These are phyloP conservation scores for Arthrobotrys megalospora DNA, from an alignment of 2,329 filamentous ascomycete genomes.

Conservation along the genomic window DNA sequence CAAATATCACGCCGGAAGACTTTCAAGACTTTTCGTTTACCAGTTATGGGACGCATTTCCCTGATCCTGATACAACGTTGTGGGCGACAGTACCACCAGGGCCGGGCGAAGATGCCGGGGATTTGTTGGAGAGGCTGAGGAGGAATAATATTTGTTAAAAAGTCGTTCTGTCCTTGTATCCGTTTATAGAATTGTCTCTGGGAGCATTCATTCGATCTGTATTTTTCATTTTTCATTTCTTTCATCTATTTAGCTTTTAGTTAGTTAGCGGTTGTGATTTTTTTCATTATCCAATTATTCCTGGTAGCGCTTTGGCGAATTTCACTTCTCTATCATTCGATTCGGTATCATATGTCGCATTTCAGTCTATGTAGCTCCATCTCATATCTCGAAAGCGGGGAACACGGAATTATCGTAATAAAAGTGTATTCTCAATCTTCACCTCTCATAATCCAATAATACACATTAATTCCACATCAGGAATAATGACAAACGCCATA, in stretches of 20 bases:
- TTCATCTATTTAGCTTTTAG: background rate
- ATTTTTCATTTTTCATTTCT: background rate
- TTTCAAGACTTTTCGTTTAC: slow-evolving; percentile 55
- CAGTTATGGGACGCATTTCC: slow-evolving; percentile 46
- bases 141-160: slow-evolving; percentile 12
- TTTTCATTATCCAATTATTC: background rate
- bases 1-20: slow-evolving; percentile 21
- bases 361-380: background rate
- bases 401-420: background rate
- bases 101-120: slow-evolving; percentile 5
- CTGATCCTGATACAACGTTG: slow-evolving; percentile 21
- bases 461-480: slow-evolving; percentile 32
- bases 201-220: background rate
- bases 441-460: slow-evolving; percentile 22
- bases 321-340: background rate
- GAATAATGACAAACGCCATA: slow-evolving; percentile 27
- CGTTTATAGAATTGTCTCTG: too few species aligned
- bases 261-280: slow-evolving; percentile 19
- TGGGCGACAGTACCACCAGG: slow-evolving; percentile 21
- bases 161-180: background rate
- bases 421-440: background rate
- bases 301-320: background rate
- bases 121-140: slow-evolving; percentile 44
- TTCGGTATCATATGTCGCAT: slow-evolving; percentile 4
- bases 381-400: background rate